Evolutionary conservation across 495 filamentous ascomycete genomes (phyloP).

Genomic region (Aspergillus avenaceus): DNA sequence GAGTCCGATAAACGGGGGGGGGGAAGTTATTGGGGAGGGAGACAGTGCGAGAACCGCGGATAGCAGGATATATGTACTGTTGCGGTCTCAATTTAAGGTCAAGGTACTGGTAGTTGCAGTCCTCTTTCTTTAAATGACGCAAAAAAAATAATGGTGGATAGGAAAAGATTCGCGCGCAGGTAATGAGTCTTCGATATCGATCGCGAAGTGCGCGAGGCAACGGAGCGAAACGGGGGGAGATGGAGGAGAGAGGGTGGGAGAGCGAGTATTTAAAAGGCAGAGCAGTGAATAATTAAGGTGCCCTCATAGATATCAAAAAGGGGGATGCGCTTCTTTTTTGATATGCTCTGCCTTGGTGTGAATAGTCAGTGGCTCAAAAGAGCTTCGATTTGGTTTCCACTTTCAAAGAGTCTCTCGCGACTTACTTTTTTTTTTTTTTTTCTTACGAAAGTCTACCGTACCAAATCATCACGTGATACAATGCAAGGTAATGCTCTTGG

Average conservation of each 20-base stretch:
- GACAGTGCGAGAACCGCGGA: constrained; percentile 1
- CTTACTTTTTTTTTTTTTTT: constrained; percentile 10
- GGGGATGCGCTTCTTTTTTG: constrained; percentile 5
- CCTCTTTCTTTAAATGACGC: background rate
- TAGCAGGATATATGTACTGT: background rate
- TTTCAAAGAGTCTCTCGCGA: constrained; percentile 14
- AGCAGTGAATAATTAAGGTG: constrained; percentile 1
- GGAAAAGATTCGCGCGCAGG: constrained; percentile 15
- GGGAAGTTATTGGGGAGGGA: constrained; percentile 1
- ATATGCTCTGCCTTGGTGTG: constrained; percentile 13
- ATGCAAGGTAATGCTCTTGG: constrained; percentile 14
- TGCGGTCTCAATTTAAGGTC: background rate
- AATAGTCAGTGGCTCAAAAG: constrained; percentile 5
- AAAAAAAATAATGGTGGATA: background rate
- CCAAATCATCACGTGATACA: constrained; percentile 23
- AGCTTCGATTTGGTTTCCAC: constrained; percentile 14
- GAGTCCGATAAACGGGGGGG: background rate
- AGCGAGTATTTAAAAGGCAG: constrained; percentile 3
- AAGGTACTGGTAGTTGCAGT: constrained; percentile 1
- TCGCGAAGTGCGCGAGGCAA: constrained; percentile 14
- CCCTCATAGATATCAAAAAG: background rate
- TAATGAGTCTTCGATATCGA: constrained; percentile 2
- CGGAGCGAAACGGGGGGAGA: background rate
- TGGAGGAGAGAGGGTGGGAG: background rate
- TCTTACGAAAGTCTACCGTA: constrained; percentile 5